Evolutionary conservation across 2,329 filamentous ascomycete species (phyloP), one percentile per base, ranked within the genome.

Genomic region (Sordariomycetes sp.): DNA sequence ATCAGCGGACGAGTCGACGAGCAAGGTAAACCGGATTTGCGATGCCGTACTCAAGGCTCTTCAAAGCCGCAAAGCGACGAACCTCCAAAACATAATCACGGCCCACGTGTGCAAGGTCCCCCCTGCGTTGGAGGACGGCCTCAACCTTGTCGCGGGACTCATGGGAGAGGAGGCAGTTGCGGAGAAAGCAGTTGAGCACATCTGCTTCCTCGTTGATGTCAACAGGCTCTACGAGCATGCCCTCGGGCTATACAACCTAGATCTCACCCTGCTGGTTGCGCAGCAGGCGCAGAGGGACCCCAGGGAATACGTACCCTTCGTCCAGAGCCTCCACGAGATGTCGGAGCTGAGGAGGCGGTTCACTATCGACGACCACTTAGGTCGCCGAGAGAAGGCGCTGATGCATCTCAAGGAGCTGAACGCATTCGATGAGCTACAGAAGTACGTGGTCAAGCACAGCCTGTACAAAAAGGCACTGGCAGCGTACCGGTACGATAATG

Each of bases 271-370:
- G 12, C 78, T 97, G 6, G 89, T 99, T 14, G 94, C 94, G 0
- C 94, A 99, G 67, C 92, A 97, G 68, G 94, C 92, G 0, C 94
- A 99, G 71, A 90, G 93, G 68, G 94, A 99, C 65, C 94, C 94
- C 1, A 80, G 91, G 64, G 94, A 99, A 70, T 99, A 99, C 65
- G 81, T 97, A 8, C 94, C 94, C 3, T 97, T 97, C 68, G 83
- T 99, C 55, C 92, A 96, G 67, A 86, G 86, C 40, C 79, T 99
- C 2, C 90, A 97, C 68, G 80, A 86, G 61, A 79, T 95, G 64
- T 74, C 87, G 0, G 78, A 83, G 12, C 71, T 88, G 12, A 84
- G 90, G 22, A 85, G 90, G 51, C 81, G 85, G 57, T 96, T 92
- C 64, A 83, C 85, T 50, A 96, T 99, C 57, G 94, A 99, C 68